Percentiles rank a stretch among this genome's conserved stretches.
Evolutionary conservation across 768 basidiomycete genomes (phyloP).

Genomic region (Leccinum fibrillosum): DNA sequence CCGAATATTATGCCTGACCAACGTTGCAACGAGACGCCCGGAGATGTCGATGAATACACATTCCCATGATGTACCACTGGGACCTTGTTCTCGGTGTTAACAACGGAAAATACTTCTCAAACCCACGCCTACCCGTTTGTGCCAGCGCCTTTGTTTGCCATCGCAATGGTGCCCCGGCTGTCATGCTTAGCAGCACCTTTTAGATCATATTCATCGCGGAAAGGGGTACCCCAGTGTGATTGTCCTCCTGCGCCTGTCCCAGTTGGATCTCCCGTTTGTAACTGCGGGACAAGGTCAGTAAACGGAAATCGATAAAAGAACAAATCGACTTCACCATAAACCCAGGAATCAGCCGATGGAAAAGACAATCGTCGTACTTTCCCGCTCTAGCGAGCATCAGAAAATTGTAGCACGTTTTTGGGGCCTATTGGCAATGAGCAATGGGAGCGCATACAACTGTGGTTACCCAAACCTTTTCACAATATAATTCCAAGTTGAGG

Average conservation of each 20-base stretch:
- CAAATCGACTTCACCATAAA: constrained; percentile 70
- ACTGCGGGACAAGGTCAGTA: constrained; percentile 40
- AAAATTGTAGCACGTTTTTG: constrained; percentile 99
- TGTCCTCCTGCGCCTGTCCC: constrained; percentile 93
- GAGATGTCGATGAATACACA: too few species aligned
- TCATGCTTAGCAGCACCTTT: constrained; percentile 90
- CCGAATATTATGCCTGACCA: too few species aligned
- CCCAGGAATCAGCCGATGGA: constrained; percentile 90
- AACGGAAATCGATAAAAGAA: background rate
- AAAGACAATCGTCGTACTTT: constrained; percentile 86
- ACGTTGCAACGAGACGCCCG: too few species aligned
- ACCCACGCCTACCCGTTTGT: constrained; percentile 68
- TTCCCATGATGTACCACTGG: constrained; percentile 93
- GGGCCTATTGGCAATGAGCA: constrained; percentile 56
- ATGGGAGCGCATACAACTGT: background rate
- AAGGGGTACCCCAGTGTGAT: constrained; percentile 93
- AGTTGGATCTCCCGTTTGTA: constrained; percentile 98
- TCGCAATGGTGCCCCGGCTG: constrained; percentile 77
- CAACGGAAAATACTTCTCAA: background rate
- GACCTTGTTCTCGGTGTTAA: constrained; percentile 47
- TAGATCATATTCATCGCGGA: constrained; percentile 89
- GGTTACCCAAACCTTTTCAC: constrained; percentile 64
- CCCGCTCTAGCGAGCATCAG: constrained; percentile 87
- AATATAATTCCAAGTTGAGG: constrained; percentile 80
- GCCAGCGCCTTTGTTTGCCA: constrained; percentile 93